Evolutionary conservation across 1,139 yeast species (phyloP).

Genomic region (Candida sp.): DNA sequence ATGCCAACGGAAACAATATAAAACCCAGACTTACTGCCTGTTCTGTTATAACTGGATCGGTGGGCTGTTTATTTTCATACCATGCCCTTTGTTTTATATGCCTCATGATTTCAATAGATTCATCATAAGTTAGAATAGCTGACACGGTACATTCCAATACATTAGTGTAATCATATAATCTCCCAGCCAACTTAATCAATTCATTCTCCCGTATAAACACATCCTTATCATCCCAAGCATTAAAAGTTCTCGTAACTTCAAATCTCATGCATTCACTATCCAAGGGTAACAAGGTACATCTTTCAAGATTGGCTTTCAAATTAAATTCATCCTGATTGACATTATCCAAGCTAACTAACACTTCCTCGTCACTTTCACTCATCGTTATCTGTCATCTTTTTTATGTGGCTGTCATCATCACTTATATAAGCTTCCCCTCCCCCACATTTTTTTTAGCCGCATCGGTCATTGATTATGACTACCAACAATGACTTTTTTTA

Average conservation of each 20-base stretch:
- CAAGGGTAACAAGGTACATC: not conserved
- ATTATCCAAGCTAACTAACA: not conserved
- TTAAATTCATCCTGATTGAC: not conserved
- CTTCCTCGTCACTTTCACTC: not conserved
- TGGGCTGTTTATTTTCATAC: not conserved
- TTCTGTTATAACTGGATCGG: not conserved
- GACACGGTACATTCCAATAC: not conserved
- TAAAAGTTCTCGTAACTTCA: not conserved
- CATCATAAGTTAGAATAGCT: not conserved
- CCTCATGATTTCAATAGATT: not conserved
- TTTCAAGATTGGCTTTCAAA: not conserved
- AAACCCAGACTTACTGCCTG: not conserved
- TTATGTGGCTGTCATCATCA: not conserved
- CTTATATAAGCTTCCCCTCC: not conserved
- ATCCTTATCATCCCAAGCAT: not conserved
- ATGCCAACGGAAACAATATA: not conserved
- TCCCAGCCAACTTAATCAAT: not conserved
- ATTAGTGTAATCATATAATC: not conserved
- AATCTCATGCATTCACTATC: not conserved
- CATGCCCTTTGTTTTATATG: not conserved
- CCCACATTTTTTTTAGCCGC: not conserved
- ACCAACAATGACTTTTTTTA: not conserved
- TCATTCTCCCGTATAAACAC: not conserved
- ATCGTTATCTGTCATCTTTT: not conserved
- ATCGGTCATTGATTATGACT: not conserved